Conservation (phyloP, 1,284 basidiomycete genomes). For the Naganishia sp. region DNA sequence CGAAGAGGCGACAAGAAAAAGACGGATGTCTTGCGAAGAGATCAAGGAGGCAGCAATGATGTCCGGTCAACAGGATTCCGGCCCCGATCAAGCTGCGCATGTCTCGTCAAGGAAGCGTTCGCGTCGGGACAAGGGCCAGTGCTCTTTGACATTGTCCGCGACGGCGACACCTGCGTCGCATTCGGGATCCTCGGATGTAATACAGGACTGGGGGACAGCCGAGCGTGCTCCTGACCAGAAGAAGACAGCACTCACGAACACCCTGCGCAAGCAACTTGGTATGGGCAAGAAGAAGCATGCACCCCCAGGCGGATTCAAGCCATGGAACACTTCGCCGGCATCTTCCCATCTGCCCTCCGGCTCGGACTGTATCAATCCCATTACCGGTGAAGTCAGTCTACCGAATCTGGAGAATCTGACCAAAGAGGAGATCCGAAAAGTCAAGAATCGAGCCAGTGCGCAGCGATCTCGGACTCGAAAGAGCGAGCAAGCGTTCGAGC, state of each 20-base stretch:
- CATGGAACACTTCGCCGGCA: constrained; percentile 34
- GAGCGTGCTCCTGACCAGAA: background rate
- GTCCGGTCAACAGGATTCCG: background rate
- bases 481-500: constrained; percentile 28
- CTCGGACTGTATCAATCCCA: constrained; percentile 33
- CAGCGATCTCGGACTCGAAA: constrained; percentile 33
- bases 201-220: background rate
- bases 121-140: background rate
- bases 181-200: background rate
- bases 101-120: constrained; percentile 1
- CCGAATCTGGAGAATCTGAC: constrained; percentile 33
- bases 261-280: constrained; percentile 7
- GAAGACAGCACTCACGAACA: background rate
- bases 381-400: constrained; percentile 34
- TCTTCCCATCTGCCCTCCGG: constrained; percentile 35
- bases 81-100: background rate
- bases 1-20: background rate
- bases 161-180: background rate
- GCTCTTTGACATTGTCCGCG: background rate
- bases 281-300: constrained; percentile 30
- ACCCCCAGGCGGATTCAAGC: constrained; percentile 32
- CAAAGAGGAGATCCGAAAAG: constrained; percentile 35
- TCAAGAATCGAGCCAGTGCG: constrained; percentile 34
- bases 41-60: too few relatives aligned
- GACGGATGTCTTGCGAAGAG: background rate